Conservation (phyloP, 2,329 filamentous ascomycete species). For the Ceratocystis cacaofunesta region DNA sequence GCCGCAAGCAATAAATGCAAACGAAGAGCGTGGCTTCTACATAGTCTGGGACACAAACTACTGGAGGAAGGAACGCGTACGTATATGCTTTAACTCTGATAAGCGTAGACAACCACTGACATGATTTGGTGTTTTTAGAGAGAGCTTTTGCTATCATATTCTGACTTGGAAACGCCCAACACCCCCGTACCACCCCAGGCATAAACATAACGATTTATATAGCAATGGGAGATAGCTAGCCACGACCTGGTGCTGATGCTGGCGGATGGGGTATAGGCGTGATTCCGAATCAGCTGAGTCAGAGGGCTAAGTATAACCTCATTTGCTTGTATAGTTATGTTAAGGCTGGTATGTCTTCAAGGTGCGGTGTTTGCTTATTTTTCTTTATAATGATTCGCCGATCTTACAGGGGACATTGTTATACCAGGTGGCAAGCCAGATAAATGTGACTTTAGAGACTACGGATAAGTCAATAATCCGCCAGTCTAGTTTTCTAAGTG, state of each 20-base stretch:
- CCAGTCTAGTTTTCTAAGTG: neutral
- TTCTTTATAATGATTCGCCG: neutral
- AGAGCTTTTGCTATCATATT: slow-evolving; percentile 30
- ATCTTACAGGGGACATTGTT: too few relatives aligned
- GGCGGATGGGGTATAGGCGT: neutral
- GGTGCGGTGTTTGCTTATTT: neutral
- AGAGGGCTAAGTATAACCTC: too few relatives aligned
- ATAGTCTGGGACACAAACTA: slow-evolving; percentile 48
- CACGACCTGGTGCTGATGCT: neutral
- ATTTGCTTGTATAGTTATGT: neutral
- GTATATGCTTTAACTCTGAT: slow-evolving; percentile 21
- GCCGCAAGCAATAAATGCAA: slow-evolving; percentile 42
- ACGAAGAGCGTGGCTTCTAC: slow-evolving; percentile 50
- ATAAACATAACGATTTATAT: neutral
- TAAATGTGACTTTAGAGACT: neutral
- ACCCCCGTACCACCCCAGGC: slow-evolving; percentile 18
- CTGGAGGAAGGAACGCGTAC: slow-evolving; percentile 49
- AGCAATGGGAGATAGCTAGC: neutral
- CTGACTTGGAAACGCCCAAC: slow-evolving; percentile 39
- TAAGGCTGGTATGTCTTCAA: neutral
- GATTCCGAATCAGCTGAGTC: neutral
- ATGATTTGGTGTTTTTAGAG: neutral
- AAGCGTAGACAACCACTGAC: slow-evolving; percentile 1
- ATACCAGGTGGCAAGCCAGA: neutral
- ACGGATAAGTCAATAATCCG: neutral